Evolutionary conservation across 805 yeast species (phyloP), one percentile per base, ranked within the genome.

Genomic region (Starmerella stellata): DNA sequence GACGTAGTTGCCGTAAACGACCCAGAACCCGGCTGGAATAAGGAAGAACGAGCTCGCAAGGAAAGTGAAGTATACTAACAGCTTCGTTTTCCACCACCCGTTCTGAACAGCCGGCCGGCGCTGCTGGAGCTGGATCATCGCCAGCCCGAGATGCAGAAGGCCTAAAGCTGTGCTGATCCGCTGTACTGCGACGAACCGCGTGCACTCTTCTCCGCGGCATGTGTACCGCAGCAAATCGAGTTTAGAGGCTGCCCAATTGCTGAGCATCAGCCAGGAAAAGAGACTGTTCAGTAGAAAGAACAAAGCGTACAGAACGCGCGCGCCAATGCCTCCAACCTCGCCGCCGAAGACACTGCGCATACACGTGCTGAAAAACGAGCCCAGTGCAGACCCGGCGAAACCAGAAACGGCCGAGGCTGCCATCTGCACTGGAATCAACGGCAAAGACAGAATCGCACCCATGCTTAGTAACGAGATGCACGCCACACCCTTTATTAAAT

Each of bases 101-200:
- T 92, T 90, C 56, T 90, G 98, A 33, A 90, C 66, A 28, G 36
- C 32, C 0, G 90, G 75, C 33, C 95, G 66, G 17, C 85, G 78
- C 54, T 82, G 75, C 23, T 70, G 59, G 8, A 77, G 53, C 34
- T 90, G 62, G 30, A 78, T 52, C 2, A 62, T 57, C 1, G 90
- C 93, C 40, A 90, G 60, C 1, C 74, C 45, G 25, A 85, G 51
- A 60, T 90, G 98, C 41, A 82, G 58, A 39, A 74, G 37, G 2
- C 93, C 96, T 16, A 90, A 62, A 2, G 95, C 85, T 53, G 83
- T 79, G 58, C 82, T 82, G 50, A 90, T 64, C 40, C 96, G 63
- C 55, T 90, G 92, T n/a, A 90, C 95, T 4, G 93, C 85, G 14
- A 82, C 80, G 58, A 87, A 90, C 35, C 95, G 93, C 57, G 94